A percentile compares a stretch with the other conserved stretches of the same genome.
These are phyloP conservation scores for Aquilaria agallochum DNA, from an alignment of 441 rosid genomes.

Conservation along the genomic window DNA sequence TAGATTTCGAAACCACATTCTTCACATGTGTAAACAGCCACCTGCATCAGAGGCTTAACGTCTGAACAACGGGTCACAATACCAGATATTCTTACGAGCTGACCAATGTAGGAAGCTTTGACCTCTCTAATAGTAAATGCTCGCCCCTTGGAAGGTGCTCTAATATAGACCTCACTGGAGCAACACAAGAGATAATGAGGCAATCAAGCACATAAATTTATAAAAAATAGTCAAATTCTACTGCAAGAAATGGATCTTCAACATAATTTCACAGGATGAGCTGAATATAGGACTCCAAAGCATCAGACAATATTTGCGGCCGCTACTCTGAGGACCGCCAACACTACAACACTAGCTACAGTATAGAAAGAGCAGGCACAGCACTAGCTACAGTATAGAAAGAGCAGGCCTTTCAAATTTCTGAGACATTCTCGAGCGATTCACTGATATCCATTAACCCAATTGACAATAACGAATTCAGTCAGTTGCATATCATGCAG, in stretches of 20 bases:
- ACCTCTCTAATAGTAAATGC: slow-evolving; percentile 92
- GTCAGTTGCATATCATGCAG: not conserved
- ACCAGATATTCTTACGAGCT: slow-evolving; percentile 89
- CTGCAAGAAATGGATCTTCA: too few species aligned
- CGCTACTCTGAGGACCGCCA: too few species aligned
- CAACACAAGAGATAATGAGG: slow-evolving; percentile 19
- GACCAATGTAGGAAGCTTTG: slow-evolving; percentile 92
- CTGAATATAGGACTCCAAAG: too few species aligned
- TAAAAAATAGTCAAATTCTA: too few species aligned
- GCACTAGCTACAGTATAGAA: too few species aligned
- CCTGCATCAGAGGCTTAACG: slow-evolving; percentile 98
- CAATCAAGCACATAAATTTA: not conserved
- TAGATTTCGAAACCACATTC: slow-evolving; percentile 98
- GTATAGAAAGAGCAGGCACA: too few species aligned
- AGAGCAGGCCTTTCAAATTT: too few species aligned
- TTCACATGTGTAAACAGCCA: slow-evolving; percentile 98
- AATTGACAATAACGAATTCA: not conserved
- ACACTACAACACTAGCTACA: too few species aligned
- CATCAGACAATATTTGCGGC: too few species aligned
- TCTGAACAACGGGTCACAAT: slow-evolving; percentile 98
- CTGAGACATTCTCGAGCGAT: too few species aligned
- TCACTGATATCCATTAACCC: too few species aligned
- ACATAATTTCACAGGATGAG: too few species aligned
- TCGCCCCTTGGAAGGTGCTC: slow-evolving; percentile 78
- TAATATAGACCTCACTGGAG: slow-evolving; percentile 84